A percentile compares a stretch with the other conserved stretches of the same genome.
phyloP scores from a whole-genome alignment of 148 eudicot species.

The Rhododendron molle region DNA sequence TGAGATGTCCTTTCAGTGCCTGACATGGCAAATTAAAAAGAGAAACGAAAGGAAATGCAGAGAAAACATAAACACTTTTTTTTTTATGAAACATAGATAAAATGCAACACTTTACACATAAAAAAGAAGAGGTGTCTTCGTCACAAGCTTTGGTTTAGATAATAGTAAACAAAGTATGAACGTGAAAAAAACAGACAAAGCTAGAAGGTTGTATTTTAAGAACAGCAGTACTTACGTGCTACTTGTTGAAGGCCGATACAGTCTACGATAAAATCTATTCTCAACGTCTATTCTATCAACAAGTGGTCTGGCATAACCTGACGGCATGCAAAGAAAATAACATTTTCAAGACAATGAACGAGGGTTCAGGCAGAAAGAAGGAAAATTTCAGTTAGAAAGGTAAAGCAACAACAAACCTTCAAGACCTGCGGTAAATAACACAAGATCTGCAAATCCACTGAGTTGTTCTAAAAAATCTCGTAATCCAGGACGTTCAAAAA shows the following conservation, averaged over 20 bases:
- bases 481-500: conserved; percentile 98
- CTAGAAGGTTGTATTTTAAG: conserved; percentile 1
- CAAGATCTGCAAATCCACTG: conserved; percentile 88
- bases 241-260: conserved; percentile 78
- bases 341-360: background rate
- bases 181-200: background rate
- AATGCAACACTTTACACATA: background rate
- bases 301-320: conserved; percentile 96
- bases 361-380: background rate
- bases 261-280: conserved; percentile 55
- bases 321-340: conserved; percentile 9
- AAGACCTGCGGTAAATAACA: conserved; percentile 95
- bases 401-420: conserved; percentile 58
- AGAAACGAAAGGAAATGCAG: background rate
- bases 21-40: background rate
- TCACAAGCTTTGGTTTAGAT: background rate
- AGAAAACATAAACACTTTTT: background rate
- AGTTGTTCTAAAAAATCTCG: conserved; percentile 75
- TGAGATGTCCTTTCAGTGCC: background rate
- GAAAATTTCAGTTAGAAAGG: conserved; percentile 3
- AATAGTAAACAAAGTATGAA: background rate
- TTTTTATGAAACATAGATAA: background rate
- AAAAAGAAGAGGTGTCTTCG: background rate
- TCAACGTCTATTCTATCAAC: conserved; percentile 78
- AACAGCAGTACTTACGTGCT: conserved; percentile 69